Evolutionary conservation across 257 asterid genomes (phyloP).

Genomic region (Petunia axillaris): DNA sequence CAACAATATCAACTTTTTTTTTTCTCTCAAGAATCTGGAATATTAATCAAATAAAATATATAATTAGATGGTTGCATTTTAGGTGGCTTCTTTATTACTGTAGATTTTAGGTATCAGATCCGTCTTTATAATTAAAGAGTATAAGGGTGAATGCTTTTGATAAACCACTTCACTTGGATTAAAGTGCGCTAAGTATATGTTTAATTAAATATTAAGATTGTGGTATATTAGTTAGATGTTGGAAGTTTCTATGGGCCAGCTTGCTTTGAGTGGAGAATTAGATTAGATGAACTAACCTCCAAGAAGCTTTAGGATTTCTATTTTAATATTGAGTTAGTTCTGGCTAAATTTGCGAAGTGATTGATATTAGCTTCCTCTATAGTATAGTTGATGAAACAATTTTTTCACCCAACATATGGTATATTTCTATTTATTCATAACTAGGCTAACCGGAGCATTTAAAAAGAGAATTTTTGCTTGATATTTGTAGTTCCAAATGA

Average conservation of each 20-base stretch:
- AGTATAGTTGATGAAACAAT: neutral
- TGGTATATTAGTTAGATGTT: constrained; percentile 15
- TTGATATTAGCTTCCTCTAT: neutral
- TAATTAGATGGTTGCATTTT: neutral
- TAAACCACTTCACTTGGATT: constrained; percentile 11
- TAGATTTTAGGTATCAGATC: neutral
- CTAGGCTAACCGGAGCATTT: too few species aligned
- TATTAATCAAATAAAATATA: neutral
- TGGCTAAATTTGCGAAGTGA: neutral
- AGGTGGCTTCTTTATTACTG: neutral
- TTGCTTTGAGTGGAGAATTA: constrained; percentile 27
- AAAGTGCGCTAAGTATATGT: constrained; percentile 10
- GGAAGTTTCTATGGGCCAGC: constrained; percentile 7
- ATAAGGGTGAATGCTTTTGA: constrained; percentile 11
- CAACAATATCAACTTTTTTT: constrained; percentile 25
- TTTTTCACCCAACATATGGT: neutral
- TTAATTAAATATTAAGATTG: neutral
- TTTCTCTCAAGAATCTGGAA: constrained; percentile 11
- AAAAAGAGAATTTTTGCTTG: too few species aligned
- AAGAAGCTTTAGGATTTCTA: constrained; percentile 6
- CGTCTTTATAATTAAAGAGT: neutral
- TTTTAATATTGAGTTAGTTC: neutral
- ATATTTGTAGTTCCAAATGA: too few species aligned
- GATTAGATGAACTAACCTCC: constrained; percentile 11
- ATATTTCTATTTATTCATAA: neutral